A percentile compares a stretch with the other conserved stretches of the same genome.
Evolutionary conservation across 73 alveolate species (phyloP).

Genomic region (Tetrahymena borealis): DNA sequence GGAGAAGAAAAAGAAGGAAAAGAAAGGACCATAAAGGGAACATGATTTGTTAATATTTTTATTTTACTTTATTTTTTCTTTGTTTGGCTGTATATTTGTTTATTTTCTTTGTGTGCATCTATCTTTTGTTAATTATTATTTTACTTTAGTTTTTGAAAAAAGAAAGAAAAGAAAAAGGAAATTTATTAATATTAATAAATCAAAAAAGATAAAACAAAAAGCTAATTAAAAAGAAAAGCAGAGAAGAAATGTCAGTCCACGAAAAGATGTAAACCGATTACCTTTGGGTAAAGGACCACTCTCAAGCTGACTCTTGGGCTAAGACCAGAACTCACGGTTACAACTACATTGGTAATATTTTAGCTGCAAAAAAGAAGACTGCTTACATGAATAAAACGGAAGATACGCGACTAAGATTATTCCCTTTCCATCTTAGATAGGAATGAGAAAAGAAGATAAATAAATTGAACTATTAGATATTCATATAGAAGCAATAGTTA

Average conservation of each 20-base stretch:
- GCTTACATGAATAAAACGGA: slow-evolving; percentile 16
- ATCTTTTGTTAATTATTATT: neutral
- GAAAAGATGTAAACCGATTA: slow-evolving; percentile 42
- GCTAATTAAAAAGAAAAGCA: slow-evolving; percentile 17
- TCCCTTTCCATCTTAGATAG: too few relatives aligned
- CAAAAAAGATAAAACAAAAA: neutral
- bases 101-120: neutral
- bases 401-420: slow-evolving; percentile 19
- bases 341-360: slow-evolving; percentile 24
- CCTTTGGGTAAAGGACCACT: slow-evolving; percentile 41
- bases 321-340: slow-evolving; percentile 39
- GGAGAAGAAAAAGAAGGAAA: neutral
- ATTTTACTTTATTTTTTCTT: neutral
- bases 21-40: neutral
- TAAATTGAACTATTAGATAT: too few relatives aligned
- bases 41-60: neutral
- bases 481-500: too few relatives aligned
- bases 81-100: neutral
- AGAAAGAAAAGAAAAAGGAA: neutral
- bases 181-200: neutral
- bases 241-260: slow-evolving; percentile 30
- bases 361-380: neutral
- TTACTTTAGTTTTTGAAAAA: neutral
- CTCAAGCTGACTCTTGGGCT: slow-evolving; percentile 26
- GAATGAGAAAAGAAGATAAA: too few relatives aligned